Conservation (phyloP, 1,139 yeast species). For the Suhomyces coccinellae region DNA sequence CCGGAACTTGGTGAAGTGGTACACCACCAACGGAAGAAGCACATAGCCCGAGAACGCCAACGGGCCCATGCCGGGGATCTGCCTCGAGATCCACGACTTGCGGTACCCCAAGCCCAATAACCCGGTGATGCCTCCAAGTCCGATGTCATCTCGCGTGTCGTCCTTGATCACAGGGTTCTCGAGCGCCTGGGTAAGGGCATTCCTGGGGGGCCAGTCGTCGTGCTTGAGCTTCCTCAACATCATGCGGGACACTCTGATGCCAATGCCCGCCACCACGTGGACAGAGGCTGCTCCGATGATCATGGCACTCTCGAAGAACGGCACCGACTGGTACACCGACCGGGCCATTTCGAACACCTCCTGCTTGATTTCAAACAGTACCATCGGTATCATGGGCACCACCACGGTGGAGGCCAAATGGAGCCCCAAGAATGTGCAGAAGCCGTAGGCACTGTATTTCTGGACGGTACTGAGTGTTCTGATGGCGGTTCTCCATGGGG, state of each 20-base stretch:
- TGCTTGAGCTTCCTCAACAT: constrained; percentile 13
- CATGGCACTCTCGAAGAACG: constrained; percentile 48
- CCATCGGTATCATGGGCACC: constrained; percentile 46
- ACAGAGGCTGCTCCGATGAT: constrained; percentile 48
- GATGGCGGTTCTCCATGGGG: constrained; percentile 1
- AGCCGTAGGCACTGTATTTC: constrained; percentile 62
- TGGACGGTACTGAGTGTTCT: constrained; percentile 32
- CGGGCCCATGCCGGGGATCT: constrained; percentile 43
- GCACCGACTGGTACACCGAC: constrained; percentile 55
- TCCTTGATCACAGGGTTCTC: constrained; percentile 22
- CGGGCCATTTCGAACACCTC: constrained; percentile 63
- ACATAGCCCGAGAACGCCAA: constrained; percentile 61
- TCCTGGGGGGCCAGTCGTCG: not conserved
- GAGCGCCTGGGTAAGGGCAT: constrained; percentile 4
- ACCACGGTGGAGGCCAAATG: constrained; percentile 59
- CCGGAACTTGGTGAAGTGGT: constrained; percentile 53
- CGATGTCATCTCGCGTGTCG: constrained; percentile 47
- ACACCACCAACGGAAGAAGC: constrained; percentile 44
- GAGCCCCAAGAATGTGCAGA: constrained; percentile 56
- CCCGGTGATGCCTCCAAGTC: constrained; percentile 59
- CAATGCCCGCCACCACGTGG: constrained; percentile 59
- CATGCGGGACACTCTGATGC: constrained; percentile 32
- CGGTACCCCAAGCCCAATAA: constrained; percentile 55
- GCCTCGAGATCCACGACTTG: constrained; percentile 43
- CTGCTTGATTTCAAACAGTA: constrained; percentile 48